Evolutionary conservation across 345 rosid genomes (phyloP).

Genomic region (Fremontodendron californicum): DNA sequence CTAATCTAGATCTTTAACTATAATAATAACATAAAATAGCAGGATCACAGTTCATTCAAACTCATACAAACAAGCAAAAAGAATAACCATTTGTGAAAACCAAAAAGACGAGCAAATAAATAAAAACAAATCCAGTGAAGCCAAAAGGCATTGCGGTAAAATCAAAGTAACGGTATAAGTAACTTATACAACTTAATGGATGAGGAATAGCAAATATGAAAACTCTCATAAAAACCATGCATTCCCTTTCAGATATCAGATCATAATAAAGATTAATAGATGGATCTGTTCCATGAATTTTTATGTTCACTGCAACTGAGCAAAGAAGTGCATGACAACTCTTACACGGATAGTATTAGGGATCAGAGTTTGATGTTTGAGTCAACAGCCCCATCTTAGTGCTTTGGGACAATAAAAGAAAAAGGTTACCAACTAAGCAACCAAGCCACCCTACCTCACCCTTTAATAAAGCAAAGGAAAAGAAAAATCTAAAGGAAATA

Average conservation of each 20-base stretch:
- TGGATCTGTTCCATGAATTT: not conserved
- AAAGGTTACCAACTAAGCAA: not conserved
- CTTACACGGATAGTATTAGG: not conserved
- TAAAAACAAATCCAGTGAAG: not conserved
- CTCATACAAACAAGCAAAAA: not conserved
- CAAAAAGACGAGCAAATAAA: not conserved
- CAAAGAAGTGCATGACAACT: not conserved
- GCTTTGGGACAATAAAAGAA: not conserved
- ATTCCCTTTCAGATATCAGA: not conserved
- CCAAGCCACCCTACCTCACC: not conserved
- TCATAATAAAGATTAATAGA: not conserved
- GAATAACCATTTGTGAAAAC: not conserved
- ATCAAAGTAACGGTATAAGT: not conserved
- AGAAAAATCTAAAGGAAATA: not conserved
- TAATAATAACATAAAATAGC: slow-evolving; percentile 4
- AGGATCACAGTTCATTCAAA: not conserved
- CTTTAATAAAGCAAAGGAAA: not conserved
- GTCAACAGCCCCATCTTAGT: not conserved
- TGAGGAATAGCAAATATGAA: not conserved
- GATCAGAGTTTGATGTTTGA: not conserved
- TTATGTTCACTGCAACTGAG: not conserved
- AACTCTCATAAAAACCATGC: not conserved
- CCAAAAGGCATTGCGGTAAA: not conserved
- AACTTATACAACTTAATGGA: not conserved
- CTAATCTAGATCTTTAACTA: not conserved